Evolutionary conservation across 2,329 filamentous ascomycete genomes (phyloP).

Genomic region (Penicillium sp.): DNA sequence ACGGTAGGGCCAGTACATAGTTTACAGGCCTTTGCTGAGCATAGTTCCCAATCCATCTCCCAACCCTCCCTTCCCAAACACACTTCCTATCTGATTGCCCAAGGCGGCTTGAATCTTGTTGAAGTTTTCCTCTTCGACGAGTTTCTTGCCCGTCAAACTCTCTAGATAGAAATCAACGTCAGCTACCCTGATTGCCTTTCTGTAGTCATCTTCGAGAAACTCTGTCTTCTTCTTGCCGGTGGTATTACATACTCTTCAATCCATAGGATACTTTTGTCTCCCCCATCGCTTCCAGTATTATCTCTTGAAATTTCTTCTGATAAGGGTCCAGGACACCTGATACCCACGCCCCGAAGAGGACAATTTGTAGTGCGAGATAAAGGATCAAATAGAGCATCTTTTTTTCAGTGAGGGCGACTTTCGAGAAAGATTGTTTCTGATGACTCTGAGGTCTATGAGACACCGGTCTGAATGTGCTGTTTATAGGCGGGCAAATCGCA

Average conservation of each 20-base stretch:
- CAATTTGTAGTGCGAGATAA: conserved; percentile 20
- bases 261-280: conserved; percentile 36
- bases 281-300: conserved; percentile 35
- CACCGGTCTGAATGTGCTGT: neutral
- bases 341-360: conserved; percentile 33
- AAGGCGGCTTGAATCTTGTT: conserved; percentile 33
- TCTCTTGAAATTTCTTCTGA: conserved; percentile 35
- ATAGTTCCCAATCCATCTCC: conserved; percentile 28
- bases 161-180: conserved; percentile 11
- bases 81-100: conserved; percentile 26
- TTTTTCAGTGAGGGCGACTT: neutral
- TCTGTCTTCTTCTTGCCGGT: neutral
- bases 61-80: conserved; percentile 31
- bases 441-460: neutral
- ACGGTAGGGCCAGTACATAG: neutral
- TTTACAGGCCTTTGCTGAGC: conserved; percentile 27
- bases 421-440: neutral
- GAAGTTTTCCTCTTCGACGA: conserved; percentile 32
- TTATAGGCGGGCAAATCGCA: neutral
- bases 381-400: conserved; percentile 25
- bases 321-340: conserved; percentile 35
- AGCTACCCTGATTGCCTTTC: neutral
- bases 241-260: conserved; percentile 28
- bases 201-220: neutral
- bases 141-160: conserved; percentile 31